Evolutionary conservation across 2,329 filamentous ascomycete genomes (phyloP), one percentile per base, ranked within the genome.

Genomic region (Phaeosphaeria sp.): DNA sequence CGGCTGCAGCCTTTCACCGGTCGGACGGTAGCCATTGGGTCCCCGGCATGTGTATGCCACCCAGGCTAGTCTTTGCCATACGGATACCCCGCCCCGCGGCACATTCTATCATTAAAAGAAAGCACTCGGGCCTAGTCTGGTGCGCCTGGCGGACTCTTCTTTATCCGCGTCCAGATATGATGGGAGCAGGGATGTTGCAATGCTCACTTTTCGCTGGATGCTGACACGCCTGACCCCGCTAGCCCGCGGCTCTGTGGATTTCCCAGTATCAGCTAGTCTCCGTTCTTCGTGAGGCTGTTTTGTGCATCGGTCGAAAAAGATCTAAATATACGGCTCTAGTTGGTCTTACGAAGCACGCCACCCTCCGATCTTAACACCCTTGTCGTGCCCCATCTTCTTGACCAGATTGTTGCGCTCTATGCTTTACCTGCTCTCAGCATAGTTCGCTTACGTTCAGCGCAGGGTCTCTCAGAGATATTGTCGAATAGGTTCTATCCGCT

Each of bases 21-120:
- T 66, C 49, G 48, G 41, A 53, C 44, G 50, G 54, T 47, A 54
- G 21, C 44, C 44, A 25, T 46, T 46, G 44, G 44, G 20, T 25
- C 6, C 9, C 21, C 44, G 44, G 21, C 21, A n/a, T 23, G 44
- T 23, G 22, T 23, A 22, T 25, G 44, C 21, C 1, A 25, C 44
- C 21, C 22, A n/a, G 50, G 44, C 51, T 48, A 60, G 43, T 51
- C 62, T 65, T 60, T 46, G 50, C 39, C 39, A 47, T 55, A 54
- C 58, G 43, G 39, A 62, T 60, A 63, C 65, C 68, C 71, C 71
- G 67, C 66, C 23, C 55, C 51, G 56, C 64, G 67, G 65, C 67
- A 69, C 63, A 55, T 64, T 55, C 42, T 33, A 36, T 54, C 57
- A 57, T 59, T 57, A 64, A 67, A 65, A 43, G 61, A 60, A 58